Evolutionary conservation across 1,284 basidiomycete genomes (phyloP).

Genomic region (Cryptococcus floricola): DNA sequence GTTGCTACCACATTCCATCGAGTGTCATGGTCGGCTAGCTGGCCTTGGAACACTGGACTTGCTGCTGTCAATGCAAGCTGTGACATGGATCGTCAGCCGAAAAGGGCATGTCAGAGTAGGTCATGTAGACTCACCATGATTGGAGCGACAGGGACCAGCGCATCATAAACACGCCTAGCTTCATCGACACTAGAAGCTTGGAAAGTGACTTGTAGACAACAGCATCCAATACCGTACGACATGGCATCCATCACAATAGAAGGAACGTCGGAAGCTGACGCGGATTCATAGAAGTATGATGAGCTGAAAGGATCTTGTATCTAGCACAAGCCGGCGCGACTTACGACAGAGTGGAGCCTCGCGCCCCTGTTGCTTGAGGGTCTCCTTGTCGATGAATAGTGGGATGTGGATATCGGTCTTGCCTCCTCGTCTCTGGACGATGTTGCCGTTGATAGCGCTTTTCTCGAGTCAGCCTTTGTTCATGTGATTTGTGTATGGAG

Average conservation of each 20-base stretch:
- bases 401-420: constrained; percentile 97
- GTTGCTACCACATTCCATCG: constrained; percentile 98
- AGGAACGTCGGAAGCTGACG: constrained; percentile 27
- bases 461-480: neutral
- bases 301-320: no score
- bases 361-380: constrained; percentile 45
- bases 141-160: constrained; percentile 86
- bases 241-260: constrained; percentile 99
- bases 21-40: constrained; percentile 93
- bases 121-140: constrained; percentile 65
- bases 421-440: constrained; percentile 79
- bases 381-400: constrained; percentile 82
- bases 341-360: constrained; percentile 10
- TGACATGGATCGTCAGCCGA: neutral
- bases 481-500: neutral
- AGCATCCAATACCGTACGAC: constrained; percentile 99
- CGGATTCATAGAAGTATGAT: neutral
- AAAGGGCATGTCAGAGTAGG: neutral
- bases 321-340: neutral
- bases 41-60: constrained; percentile 89
- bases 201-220: constrained; percentile 96
- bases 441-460: constrained; percentile 94
- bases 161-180: constrained; percentile 89
- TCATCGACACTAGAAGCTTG: constrained; percentile 91
- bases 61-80: constrained; percentile 91